Conservation (phyloP, 306 rosid species). For the Ceratonia siliqua region DNA sequence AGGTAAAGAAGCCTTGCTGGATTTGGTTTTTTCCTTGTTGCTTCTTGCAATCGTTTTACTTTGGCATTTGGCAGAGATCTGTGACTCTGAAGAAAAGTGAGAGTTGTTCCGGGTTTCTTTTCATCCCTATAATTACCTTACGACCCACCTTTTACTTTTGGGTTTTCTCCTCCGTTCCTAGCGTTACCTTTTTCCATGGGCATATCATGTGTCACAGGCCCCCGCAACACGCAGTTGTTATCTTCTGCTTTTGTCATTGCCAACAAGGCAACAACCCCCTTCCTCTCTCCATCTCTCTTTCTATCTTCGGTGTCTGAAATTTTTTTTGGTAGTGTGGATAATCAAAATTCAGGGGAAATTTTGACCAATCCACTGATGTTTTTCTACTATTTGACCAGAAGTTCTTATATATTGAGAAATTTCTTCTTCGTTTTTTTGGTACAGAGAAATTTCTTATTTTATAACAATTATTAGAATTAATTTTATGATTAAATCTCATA, state of each 20-base stretch:
- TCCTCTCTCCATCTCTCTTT: conserved; percentile 15
- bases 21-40: conserved; percentile 32
- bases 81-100: conserved; percentile 33
- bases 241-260: conserved; percentile 42
- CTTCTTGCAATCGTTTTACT: conserved; percentile 39
- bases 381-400: no score
- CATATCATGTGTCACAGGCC: conserved; percentile 67
- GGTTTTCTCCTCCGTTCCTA: conserved; percentile 24
- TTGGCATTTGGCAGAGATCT: conserved; percentile 40
- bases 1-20: conserved; percentile 34
- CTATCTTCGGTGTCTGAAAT: no score
- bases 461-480: no score
- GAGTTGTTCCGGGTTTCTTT: conserved; percentile 29
- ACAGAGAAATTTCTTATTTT: no score
- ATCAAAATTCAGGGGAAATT: no score
- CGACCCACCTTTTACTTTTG: conserved; percentile 50
- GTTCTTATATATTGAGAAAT: no score
- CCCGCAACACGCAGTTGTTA: conserved; percentile 47
- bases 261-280: conserved; percentile 20
- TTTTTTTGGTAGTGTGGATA: no score
- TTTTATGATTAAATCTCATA: no score
- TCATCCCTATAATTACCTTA: conserved; percentile 41
- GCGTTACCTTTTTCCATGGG: conserved; percentile 57
- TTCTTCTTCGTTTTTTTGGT: no score
- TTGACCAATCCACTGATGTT: no score